These are phyloP conservation scores for Apiosordaria backusii DNA, from an alignment of 495 filamentous ascomycete genomes.

Conservation along the genomic window DNA sequence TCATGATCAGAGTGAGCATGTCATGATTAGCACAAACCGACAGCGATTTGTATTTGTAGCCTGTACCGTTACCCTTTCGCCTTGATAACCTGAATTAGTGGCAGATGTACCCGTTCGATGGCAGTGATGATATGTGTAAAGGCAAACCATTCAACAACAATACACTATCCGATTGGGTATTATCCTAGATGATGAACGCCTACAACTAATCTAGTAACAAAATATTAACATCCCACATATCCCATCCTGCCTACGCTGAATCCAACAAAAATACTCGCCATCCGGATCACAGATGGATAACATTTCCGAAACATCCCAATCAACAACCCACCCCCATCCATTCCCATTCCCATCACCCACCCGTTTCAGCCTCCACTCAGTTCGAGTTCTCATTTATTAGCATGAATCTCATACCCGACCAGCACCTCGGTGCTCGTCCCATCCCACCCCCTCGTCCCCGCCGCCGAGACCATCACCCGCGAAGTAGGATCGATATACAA, in stretches of 20 bases:
- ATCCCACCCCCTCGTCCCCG: slow-evolving; percentile 93
- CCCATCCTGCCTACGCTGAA: not conserved
- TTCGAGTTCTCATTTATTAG: slow-evolving; percentile 7
- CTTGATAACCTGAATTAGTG: not conserved
- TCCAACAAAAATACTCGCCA: not conserved
- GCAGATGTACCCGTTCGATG: not conserved
- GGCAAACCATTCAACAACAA: not conserved
- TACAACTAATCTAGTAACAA: not conserved
- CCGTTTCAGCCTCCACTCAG: not conserved
- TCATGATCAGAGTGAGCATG: not conserved
- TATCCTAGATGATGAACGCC: not conserved
- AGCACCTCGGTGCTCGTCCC: slow-evolving; percentile 87
- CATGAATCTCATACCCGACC: slow-evolving; percentile 83
- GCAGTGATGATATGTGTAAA: not conserved
- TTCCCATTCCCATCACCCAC: too few relatives aligned
- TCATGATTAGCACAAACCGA: not conserved
- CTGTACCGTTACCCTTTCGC: not conserved
- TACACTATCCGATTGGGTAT: not conserved
- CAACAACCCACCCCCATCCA: not conserved
- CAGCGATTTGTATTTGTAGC: not conserved
- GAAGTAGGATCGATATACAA: slow-evolving; percentile 85
- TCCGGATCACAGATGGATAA: not conserved
- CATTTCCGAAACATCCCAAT: not conserved
- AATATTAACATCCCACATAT: too few relatives aligned
- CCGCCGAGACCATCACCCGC: slow-evolving; percentile 83